Evolutionary conservation across 1,284 basidiomycete genomes (phyloP), one percentile per base, ranked within the genome.

Genomic region (Boletus sp.): DNA sequence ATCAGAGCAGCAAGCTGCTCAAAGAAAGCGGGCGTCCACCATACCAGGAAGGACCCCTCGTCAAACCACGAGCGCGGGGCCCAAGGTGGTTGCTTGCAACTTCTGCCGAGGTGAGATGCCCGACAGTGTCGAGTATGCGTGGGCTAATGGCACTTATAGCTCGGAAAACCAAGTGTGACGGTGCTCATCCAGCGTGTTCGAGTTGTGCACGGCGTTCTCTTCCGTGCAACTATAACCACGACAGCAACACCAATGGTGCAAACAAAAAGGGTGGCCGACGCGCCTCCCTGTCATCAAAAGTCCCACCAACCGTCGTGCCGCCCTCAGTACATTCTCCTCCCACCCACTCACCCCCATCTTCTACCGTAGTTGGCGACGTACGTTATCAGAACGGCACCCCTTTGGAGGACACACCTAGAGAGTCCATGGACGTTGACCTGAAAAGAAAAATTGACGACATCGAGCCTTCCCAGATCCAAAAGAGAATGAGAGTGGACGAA

Each of bases 121-220:
- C 41, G 44, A 47, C 44, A 53, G 49, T 41, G 19, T 16, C 22
- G 37, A 46, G 39, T 39, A 16, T 53, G 51, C 51, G 44, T 38
- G 43, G 12, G 22, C 36, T 54, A 2, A 50, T 27, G n/a, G 12
- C 41, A 23, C 38, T 42, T 57, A 33, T 56, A 89, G 88, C 86
- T 27, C 86, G 87, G 49, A 90, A 90, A 70, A 90, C 88, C 14
- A 84, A 87, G 63, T 90, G 87, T 58, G 87, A 90, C 64, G 87
- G 87, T 36, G 82, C 75, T 17, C 84, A 86, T 61, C 87, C 87
- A 26, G 76, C 82, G 25, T 90, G 87, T 62, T 79, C 84, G 49
- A 87, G 85, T 66, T 90, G 87, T 65, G 77, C 81, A 48, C 81
- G 85, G 50, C 73, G 88, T 53, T 76, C 76, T 38, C 70, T 89